Evolutionary conservation across 805 yeast genomes (phyloP), one percentile per base, ranked within the genome.

Genomic region (Saturnispora galanensis): DNA sequence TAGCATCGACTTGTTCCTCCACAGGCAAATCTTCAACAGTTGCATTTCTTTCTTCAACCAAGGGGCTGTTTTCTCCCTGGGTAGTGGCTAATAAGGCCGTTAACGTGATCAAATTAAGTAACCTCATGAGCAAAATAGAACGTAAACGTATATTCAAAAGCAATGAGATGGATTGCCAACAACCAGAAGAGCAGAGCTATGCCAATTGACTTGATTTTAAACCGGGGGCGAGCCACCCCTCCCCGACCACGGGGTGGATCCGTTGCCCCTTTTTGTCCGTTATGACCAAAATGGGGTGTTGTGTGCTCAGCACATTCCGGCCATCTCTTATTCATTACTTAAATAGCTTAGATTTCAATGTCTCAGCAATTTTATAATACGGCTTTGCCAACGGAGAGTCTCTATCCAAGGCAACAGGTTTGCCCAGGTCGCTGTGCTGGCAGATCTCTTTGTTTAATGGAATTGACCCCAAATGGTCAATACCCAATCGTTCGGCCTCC

Each of bases 381-480:
- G 74, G 68, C 37, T 56, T 45, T 2, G 77, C 57, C 6, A 68
- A 41, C 3, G 38, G 31, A 3, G 66, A 64, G 0, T 69, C 68
- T 11, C 64, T 60, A 1, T 71, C 55, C 2, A 79, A 57, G 0
- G 77, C 77, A 1, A 79, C 66, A 0, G 94, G 94, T 47, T 64
- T 68, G 0, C 94, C 94, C 8, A 53, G 50, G 56, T 85, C 94
- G 2, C 84, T 73, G 35, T 72, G 73, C 7, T 56, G 42, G 51
- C 88, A 79, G 1, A 85, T 80, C 3, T 67, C 69, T 31, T 70
- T 77, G 46, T 73, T 70, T 34, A 86, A 64, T 0, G 95, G 95
- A 17, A 86, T 71, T 1, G 78, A 72, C 0, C 84, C 90, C 15
- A 86, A 56, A 1, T 81, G 62, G 1, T 67, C 70, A 15, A 84